phyloP scores from a whole-genome alignment of 305 asterid species.

The Fraxinus angustifolia region DNA sequence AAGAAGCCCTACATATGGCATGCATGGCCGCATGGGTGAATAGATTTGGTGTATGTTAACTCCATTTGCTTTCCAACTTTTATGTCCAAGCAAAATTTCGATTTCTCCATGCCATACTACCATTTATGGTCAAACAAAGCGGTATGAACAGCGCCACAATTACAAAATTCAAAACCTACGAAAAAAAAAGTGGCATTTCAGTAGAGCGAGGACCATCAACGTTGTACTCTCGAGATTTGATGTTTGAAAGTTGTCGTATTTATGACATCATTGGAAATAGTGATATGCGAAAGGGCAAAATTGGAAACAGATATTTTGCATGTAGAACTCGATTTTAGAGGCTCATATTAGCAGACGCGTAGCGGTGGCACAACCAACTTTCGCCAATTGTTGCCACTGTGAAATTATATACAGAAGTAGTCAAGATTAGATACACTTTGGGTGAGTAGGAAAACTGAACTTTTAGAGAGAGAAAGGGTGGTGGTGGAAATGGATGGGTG shows the following conservation, averaged over 20 bases:
- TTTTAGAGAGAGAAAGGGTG: neutral
- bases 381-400: constrained; percentile 29
- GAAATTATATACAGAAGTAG: no score
- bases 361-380: constrained; percentile 51
- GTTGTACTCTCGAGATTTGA: neutral
- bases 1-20: no score
- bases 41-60: no score
- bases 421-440: neutral
- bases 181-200: neutral
- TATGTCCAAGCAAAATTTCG: neutral
- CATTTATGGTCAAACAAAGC: neutral
- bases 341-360: constrained; percentile 45
- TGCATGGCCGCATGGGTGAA: no score
- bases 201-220: neutral
- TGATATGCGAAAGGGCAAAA: constrained; percentile 18
- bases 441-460: neutral
- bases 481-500: constrained; percentile 33
- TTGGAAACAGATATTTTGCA: constrained; percentile 39
- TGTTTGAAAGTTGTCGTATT: neutral
- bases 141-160: neutral
- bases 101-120: neutral
- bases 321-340: constrained; percentile 52
- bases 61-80: neutral
- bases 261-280: neutral
- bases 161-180: neutral